Evolutionary conservation across 2,329 filamentous ascomycete genomes (phyloP).

Genomic region (Sarocladiaceae sp.): DNA sequence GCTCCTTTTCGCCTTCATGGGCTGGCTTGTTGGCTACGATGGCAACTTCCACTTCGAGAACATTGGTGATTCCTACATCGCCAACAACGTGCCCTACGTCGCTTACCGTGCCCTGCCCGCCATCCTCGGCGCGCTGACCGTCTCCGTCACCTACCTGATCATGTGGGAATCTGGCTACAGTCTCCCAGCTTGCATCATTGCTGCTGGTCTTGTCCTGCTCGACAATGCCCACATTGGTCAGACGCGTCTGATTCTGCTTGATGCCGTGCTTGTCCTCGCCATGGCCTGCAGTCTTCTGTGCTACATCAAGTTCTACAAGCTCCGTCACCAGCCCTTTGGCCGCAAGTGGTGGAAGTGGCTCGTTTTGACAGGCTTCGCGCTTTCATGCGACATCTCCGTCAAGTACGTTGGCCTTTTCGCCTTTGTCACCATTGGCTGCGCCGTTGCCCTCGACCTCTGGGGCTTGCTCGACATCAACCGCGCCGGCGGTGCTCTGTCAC

Average conservation of each 20-base stretch:
- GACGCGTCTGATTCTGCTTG: slow-evolving; percentile 88
- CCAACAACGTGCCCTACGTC: slow-evolving; percentile 95
- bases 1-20: slow-evolving; percentile 92
- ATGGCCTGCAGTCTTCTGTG: slow-evolving; percentile 92
- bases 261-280: slow-evolving; percentile 87
- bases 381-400: slow-evolving; percentile 96
- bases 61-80: slow-evolving; percentile 96
- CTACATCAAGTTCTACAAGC: slow-evolving; percentile 98
- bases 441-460: slow-evolving; percentile 92
- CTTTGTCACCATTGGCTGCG: slow-evolving; percentile 93
- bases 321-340: slow-evolving; percentile 80
- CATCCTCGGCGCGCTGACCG: slow-evolving; percentile 83
- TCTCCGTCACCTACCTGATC: slow-evolving; percentile 90
- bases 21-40: slow-evolving; percentile 96
- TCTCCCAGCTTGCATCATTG: slow-evolving; percentile 82
- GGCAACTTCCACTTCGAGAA: slow-evolving; percentile 98
- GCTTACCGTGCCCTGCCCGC: slow-evolving; percentile 92
- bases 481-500: slow-evolving; percentile 68
- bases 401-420: slow-evolving; percentile 97
- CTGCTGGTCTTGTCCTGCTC: slow-evolving; percentile 79
- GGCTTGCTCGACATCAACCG: slow-evolving; percentile 86
- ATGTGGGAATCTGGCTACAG: slow-evolving; percentile 99
- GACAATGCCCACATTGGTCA: slow-evolving; percentile 98
- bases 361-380: slow-evolving; percentile 83
- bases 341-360: slow-evolving; percentile 99